A percentile compares a stretch with the other conserved stretches of the same genome.
Evolutionary conservation across 257 asterid species (phyloP).

Genomic region (Gentiana dahurica): DNA sequence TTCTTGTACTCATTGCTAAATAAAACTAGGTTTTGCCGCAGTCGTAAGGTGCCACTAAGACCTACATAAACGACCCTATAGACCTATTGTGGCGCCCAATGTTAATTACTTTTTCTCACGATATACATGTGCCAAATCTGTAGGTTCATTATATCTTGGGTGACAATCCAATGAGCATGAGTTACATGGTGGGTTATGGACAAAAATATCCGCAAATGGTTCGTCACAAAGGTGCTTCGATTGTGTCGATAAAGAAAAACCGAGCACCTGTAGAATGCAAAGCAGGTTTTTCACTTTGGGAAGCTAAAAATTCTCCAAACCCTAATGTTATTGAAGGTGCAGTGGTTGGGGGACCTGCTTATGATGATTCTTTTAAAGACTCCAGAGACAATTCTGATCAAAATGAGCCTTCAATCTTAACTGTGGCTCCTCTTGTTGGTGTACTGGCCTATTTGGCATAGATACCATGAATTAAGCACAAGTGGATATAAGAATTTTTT

Average conservation of each 20-base stretch:
- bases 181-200: conserved; percentile 67
- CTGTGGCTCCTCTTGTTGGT: conserved; percentile 56
- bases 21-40: too few species aligned
- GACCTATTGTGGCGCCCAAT: too few species aligned
- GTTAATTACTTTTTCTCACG: not conserved
- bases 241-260: conserved; percentile 34
- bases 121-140: not conserved
- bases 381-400: conserved; percentile 33
- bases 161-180: conserved; percentile 31
- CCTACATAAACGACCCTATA: too few species aligned
- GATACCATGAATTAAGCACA: too few species aligned
- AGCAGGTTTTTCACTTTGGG: conserved; percentile 39
- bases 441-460: conserved; percentile 40
- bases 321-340: conserved; percentile 61
- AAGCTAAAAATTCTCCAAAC: conserved; percentile 26
- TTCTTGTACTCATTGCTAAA: not conserved
- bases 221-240: conserved; percentile 71
- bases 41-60: too few species aligned
- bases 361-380: conserved; percentile 29
- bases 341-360: conserved; percentile 59
- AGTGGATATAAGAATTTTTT: too few species aligned
- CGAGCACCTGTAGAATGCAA: conserved; percentile 26
- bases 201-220: conserved; percentile 31
- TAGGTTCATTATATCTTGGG: conserved; percentile 63
- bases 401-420: conserved; percentile 43